These are phyloP conservation scores for Wickerhamiella azyma DNA, from an alignment of 805 yeast species.

Conservation along the genomic window DNA sequence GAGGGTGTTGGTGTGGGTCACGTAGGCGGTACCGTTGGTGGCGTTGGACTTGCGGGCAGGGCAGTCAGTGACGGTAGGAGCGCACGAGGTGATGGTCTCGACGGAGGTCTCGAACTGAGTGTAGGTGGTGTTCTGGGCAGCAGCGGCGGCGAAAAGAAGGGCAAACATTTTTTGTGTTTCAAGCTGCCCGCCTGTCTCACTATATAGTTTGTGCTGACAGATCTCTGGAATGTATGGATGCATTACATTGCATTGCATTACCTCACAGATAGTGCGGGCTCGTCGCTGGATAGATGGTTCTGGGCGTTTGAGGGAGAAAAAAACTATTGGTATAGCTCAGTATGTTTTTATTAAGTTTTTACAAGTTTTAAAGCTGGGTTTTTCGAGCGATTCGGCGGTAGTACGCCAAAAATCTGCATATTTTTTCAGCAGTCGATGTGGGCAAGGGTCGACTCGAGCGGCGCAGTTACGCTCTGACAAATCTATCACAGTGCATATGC, in stretches of 20 bases:
- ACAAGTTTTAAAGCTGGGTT: too few relatives aligned
- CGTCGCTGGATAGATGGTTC: too few relatives aligned
- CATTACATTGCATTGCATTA: neutral
- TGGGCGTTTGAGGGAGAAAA: too few relatives aligned
- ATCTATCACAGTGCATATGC: too few relatives aligned
- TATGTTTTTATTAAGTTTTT: too few relatives aligned
- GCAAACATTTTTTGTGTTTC: neutral
- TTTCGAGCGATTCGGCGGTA: too few relatives aligned
- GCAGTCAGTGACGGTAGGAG: conserved; percentile 35
- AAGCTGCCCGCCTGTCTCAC: neutral
- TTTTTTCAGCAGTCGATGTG: too few relatives aligned
- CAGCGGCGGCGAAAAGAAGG: conserved; percentile 7
- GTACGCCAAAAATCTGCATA: too few relatives aligned
- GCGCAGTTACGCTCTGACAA: too few relatives aligned
- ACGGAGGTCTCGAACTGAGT: conserved; percentile 15
- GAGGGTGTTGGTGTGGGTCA: conserved; percentile 16
- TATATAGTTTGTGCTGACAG: neutral
- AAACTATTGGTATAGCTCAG: too few relatives aligned
- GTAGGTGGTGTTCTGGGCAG: conserved; percentile 9
- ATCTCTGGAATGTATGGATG: neutral
- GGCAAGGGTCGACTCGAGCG: too few relatives aligned
- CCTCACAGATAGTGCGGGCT: neutral
- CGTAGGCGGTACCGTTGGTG: conserved; percentile 12
- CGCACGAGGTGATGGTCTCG: conserved; percentile 38
- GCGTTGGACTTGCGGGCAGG: conserved; percentile 24